Base-by-base conservation (phyloP, 257 asterid genomes). In the Forsythia suspensa region DNA sequence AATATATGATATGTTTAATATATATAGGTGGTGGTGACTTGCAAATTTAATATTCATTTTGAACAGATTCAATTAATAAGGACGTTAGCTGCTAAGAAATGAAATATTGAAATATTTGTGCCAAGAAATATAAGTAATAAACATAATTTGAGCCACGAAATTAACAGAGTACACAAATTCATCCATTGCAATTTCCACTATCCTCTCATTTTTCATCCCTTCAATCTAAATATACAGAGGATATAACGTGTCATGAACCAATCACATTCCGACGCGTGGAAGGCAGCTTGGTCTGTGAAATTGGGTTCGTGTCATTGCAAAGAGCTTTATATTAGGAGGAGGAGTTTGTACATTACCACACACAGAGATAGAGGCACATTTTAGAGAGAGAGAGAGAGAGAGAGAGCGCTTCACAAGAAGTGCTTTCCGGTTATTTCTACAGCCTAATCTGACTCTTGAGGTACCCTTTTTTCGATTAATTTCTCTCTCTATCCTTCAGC, bases 261-360 rank as follows among this genome's bases (percentile, higher is more conserved):
- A 74, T 40, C 41, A 46, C 0, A 1, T 0, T 0, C 0, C 5
- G 76, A 74, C 87, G 72, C 78, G 76, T 79, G 6, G 76, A n/a
- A 8, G 39, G 24, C 4, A 11, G 20, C n/a, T 2, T 36, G 13
- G 61, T 61, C 42, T 6, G 72, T 72, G 37, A 7, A 61, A 3
- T 3, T 4, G 13, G 8, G 37, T 11, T 51, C 59, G 16, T 11
- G 18, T 21, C 39, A 63, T 21, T 13, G 8, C 12, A 29, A 65
- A 59, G 52, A 13, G 20, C 55, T 55, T 71, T 83, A 68, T 83
- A 80, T 81, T 57, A 48, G 59, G 78, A 48, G 18, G 70, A 20
- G 36, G 38, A 24, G 18, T 29, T 63, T 63, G 16, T 24, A 61
- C 39, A 9, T 24, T 29, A 12, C 70, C 70, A 63, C 51, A 21